Conservation (phyloP, 2,329 filamentous ascomycete genomes). For the Ciborinia camelliae region DNA sequence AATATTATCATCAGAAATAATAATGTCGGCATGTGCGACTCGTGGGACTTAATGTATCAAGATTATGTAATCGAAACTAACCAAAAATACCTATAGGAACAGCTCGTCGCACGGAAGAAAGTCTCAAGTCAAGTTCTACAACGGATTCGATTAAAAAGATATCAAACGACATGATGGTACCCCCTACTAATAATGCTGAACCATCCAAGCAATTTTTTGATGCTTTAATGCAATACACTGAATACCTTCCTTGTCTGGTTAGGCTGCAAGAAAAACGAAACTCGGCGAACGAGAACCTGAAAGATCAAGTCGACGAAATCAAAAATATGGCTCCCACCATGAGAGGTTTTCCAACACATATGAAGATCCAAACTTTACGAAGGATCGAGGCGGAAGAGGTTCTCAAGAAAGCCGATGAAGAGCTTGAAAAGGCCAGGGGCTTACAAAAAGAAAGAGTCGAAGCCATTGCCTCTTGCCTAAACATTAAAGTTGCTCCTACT, state of each 20-base stretch:
- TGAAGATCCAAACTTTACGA: neutral
- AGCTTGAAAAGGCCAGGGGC: neutral
- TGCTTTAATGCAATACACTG: neutral
- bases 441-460: neutral
- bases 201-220: neutral
- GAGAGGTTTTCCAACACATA: neutral
- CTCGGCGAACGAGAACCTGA: neutral
- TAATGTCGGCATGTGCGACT: too few species aligned
- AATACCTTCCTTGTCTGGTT: too few species aligned
- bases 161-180: too few species aligned
- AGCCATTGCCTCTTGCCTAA: neutral
- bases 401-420: neutral
- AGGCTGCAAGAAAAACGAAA: neutral
- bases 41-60: neutral
- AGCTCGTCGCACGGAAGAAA: neutral
- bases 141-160: neutral
- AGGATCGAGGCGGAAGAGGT: neutral
- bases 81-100: neutral
- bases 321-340: neutral
- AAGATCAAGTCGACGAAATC: conserved; percentile 2
- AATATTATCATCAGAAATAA: too few species aligned
- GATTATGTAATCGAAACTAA: neutral
- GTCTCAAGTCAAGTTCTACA: neutral
- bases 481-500: neutral
- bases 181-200: neutral